Conservation (phyloP, 176 grass and related monocot species). For the Juncus effusus region DNA sequence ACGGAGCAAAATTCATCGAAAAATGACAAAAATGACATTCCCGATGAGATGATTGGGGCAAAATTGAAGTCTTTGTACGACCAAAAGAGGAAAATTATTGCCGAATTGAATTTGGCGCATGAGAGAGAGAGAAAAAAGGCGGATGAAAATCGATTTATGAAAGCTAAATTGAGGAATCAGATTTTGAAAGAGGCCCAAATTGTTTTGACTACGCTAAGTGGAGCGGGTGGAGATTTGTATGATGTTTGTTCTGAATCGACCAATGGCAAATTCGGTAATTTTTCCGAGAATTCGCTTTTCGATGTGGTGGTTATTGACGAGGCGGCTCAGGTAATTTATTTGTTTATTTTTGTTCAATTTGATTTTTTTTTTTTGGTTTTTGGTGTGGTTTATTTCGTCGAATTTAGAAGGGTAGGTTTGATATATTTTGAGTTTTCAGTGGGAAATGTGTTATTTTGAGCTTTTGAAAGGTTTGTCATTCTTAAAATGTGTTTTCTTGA, state of each 20-base stretch:
- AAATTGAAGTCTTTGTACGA: conserved; percentile 80
- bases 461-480: too few species aligned
- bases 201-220: conserved; percentile 87
- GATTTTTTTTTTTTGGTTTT: conserved; percentile 17
- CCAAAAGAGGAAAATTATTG: conserved; percentile 76
- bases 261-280: conserved; percentile 60
- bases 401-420: neutral
- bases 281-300: conserved; percentile 84
- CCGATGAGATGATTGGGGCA: conserved; percentile 64
- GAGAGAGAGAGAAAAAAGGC: conserved; percentile 67
- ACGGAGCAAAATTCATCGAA: conserved; percentile 23
- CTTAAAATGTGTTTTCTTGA: too few species aligned
- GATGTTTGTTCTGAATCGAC: conserved; percentile 74
- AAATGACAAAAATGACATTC: conserved; percentile 49
- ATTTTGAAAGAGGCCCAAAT: conserved; percentile 95
- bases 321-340: conserved; percentile 61
- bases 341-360: conserved; percentile 15
- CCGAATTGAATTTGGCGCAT: conserved; percentile 74
- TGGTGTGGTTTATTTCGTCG: too few species aligned
- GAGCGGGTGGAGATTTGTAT: conserved; percentile 92
- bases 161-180: conserved; percentile 76
- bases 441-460: too few species aligned
- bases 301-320: conserved; percentile 96
- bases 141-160: conserved; percentile 73
- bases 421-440: neutral